Base-by-base conservation (phyloP, 495 filamentous ascomycete genomes). In the Podospora bellae-mahoneyi region DNA sequence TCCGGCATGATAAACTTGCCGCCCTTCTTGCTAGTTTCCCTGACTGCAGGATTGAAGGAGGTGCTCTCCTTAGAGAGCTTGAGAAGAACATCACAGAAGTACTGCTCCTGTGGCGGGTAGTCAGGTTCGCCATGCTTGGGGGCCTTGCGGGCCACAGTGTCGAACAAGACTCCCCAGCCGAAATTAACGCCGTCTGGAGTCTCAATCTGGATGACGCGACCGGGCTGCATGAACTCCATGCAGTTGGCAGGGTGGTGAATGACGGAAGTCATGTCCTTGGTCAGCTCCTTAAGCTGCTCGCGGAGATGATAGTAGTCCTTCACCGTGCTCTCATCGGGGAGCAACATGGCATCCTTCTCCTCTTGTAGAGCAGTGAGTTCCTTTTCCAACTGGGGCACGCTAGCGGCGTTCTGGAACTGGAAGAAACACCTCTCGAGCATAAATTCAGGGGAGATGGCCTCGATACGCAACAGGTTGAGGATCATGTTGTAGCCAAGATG, bases 401-500 rank as follows among this genome's bases (percentile, higher is more conserved):
- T 90, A 3, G 92, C 90, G 9, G 92, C 91, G 71, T 95, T 97
- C 77, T 99, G 95, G 79, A 99, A 99, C 78, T 99, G 96, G 78
- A 91, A 96, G 82, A 99, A 99, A 73, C 96, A 98, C 70, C 89
- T 85, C 80, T 97, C 92, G 18, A 99, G 83, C 95, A 99, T 98
- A 77, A 89, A 97, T 71, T 98, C 93, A 10, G 95, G 96, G 9
- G 92, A 97, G 62, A 99, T 95, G 15, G 92, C 94, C 76, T 98
- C 95, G 48, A 98, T 93, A 80, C 95, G 86, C 82, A 97, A 91
- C 63, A 99, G 81, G 71, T 99, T 99, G 67, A 99, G 82, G 74
- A 99, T 90, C 95, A 98, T 99, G 78, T 98, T 99, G 82, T 99
- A 98, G n/a, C 95, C 93, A 13, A 99, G 84, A 75, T 98, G 91